Conservation (phyloP, 164 flowering plant species). For the Annona cherimola region DNA sequence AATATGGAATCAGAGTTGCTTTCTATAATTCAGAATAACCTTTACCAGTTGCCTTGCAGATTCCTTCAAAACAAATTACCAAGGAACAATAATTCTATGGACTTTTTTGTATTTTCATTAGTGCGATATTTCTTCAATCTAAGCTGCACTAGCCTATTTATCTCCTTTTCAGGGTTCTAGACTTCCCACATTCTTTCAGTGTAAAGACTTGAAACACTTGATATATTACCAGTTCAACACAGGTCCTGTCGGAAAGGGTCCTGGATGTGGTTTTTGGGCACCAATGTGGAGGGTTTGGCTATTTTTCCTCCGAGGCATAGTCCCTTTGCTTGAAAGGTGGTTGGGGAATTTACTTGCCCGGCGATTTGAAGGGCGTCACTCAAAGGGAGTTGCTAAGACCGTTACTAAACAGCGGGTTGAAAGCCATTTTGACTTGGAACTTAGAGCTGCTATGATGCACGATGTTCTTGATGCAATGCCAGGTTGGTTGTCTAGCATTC, state of each 20-base stretch:
- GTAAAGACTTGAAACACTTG: slow-evolving; percentile 96
- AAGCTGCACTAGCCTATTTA: too few relatives aligned
- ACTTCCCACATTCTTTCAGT: too few relatives aligned
- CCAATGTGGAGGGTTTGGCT: slow-evolving; percentile 99
- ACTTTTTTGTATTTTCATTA: too few relatives aligned
- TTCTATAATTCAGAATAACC: neutral
- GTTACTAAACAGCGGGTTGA: slow-evolving; percentile 99
- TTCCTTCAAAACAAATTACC: too few relatives aligned
- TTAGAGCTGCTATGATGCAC: slow-evolving; percentile 99
- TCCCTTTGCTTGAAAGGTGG: slow-evolving; percentile 94
- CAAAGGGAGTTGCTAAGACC: slow-evolving; percentile 98
- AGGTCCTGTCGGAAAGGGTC: slow-evolving; percentile 99
- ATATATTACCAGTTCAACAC: slow-evolving; percentile 97
- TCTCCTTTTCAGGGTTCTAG: too few relatives aligned
- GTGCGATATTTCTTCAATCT: too few relatives aligned
- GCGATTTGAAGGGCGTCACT: slow-evolving; percentile 98
- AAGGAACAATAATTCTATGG: too few relatives aligned
- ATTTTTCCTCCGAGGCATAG: slow-evolving; percentile 97
- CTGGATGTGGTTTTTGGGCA: slow-evolving; percentile 99
- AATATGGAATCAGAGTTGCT: neutral
- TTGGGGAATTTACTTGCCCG: slow-evolving; percentile 94
- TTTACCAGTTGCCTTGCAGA: too few relatives aligned
- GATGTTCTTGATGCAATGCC: slow-evolving; percentile 99
- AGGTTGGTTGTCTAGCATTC: slow-evolving; percentile 35
- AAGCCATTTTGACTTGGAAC: slow-evolving; percentile 98